Evolutionary conservation across 1,284 basidiomycete genomes (phyloP), one percentile per base, ranked within the genome.

Genomic region (Meira nashicola): DNA sequence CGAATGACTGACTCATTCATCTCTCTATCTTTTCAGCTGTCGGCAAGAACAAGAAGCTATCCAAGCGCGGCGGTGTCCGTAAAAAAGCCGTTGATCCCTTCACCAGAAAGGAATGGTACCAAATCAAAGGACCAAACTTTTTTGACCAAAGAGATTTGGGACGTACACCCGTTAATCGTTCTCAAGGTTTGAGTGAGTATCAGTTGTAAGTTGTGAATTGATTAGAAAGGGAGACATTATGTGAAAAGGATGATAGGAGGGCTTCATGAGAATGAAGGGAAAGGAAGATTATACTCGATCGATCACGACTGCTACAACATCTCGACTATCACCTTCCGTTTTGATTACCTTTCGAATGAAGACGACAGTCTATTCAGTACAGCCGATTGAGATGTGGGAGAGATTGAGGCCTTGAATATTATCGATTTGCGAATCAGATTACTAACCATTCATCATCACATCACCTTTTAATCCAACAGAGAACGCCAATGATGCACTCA

Each of bases 11-110:
- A 33, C 28, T 33, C 28, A 33, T 33, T 33, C 28, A 8, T 33
- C 28, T 33, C 28, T 33, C 28, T 33, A 3, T 33, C n/a, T 33
- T 33, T 33, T 33, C 28, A 33, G 28, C 28, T 77, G 79, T 80
- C 70, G 80, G 80, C 66, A 81, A 92, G 90, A 97, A 97, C 85
- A 98, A 98, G 85, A 89, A 94, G 82, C 87, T 97, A 78, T 94
- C 92, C 59, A 98, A 98, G 85, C 93, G 94, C 79, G 97, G 97
- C 87, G 97, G 97, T 86, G 95, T 94, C 88, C 80, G 80, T 78
- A 95, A 96, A 85, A 94, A 94, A 87, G 91, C 94, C 81, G 92
- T 98, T 74, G 95, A 99, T 86, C 92, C 95, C 74, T 97, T 99
- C 89, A 88, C 94, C 75, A 89, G 94, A 83, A 99, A 99, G 85